Base-by-base conservation (phyloP, 83 land plant genomes). In the Larix sibirica region DNA sequence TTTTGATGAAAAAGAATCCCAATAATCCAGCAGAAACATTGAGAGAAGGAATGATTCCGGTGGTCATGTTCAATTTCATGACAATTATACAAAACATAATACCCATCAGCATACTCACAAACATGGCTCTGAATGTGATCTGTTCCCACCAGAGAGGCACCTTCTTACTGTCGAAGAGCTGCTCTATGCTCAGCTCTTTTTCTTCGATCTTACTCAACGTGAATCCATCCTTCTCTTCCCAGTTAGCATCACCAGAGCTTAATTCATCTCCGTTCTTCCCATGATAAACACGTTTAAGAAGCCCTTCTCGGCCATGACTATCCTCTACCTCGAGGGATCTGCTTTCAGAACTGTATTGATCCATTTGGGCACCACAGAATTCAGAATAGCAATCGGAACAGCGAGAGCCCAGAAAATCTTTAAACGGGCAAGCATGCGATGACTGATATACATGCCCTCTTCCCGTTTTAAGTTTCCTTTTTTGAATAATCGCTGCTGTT, bases 41-140 rank as follows among this genome's bases (percentile, higher is more conserved):
- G 50, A 94, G 89, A n/a, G 96, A 91, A 12, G 96, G 95, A 16
- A 93, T 87, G 68, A 91, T 79, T 2, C 95, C 95, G 1, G 88
- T 85, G 61, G 94, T 93, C 50, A 93, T 87, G 62, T 88, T 93
- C 50, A 93, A 83, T 84, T 93, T 93, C 90, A 89, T 88, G 28
- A 88, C 90, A 40, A 93, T 93, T 80, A 93, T 75, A 26, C 80
- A 71, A 83, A 93, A 93, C 79, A 93, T 62, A 1, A 86, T 33
- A 9, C 87, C 78, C 79, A 93, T 47, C 17, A 88, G 20, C 17
- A 90, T 66, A 83, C 95, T 91, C 81, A 90, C 95, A n/a, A 78
- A 85, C 21, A 93, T 68, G 0, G 92, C 94, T 61, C 95, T 85
- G 18, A 89, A 13, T 0, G 95, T 93, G 74, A 93, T 79, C 85